These are phyloP conservation scores for Echinochloa phyllopogon DNA, from an alignment of 176 grass and related monocot species.

Conservation along the genomic window DNA sequence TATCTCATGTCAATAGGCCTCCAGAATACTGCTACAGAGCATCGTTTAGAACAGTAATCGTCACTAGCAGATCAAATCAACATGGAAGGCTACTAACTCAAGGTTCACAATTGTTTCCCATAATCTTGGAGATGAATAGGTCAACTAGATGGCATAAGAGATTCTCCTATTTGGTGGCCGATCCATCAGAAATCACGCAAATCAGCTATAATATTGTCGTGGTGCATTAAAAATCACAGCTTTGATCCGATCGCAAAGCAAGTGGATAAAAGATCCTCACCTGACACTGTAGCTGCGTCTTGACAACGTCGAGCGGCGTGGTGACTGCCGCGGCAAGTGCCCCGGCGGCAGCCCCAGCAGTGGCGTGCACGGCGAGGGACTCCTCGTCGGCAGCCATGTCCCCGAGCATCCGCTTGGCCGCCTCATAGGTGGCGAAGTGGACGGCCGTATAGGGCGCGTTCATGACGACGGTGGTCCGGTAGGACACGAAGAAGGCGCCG, in stretches of 20 bases:
- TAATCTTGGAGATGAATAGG: constrained; percentile 34
- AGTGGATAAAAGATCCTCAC: constrained; percentile 53
- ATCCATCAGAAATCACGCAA: background rate
- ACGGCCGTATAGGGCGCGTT: constrained; percentile 88
- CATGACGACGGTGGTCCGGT: constrained; percentile 84
- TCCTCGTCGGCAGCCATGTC: constrained; percentile 74
- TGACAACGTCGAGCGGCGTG: constrained; percentile 82
- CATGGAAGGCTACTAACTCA: background rate
- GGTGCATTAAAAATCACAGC: background rate
- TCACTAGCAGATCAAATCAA: constrained; percentile 7
- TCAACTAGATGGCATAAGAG: background rate
- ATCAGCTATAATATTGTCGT: constrained; percentile 8
- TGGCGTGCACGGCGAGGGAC: constrained; percentile 75
- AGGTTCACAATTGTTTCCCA: constrained; percentile 31
- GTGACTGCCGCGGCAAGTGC: constrained; percentile 71
- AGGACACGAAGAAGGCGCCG: constrained; percentile 71
- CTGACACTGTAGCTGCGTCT: constrained; percentile 97
- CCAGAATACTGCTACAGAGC: background rate
- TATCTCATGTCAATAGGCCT: background rate
- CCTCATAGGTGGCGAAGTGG: constrained; percentile 88
- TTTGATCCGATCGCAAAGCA: background rate
- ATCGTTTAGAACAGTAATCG: constrained; percentile 4
- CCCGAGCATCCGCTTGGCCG: constrained; percentile 70
- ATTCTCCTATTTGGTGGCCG: background rate
- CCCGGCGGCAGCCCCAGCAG: constrained; percentile 74